Base-by-base conservation (phyloP, 2,329 filamentous ascomycete genomes). In the Claviceps sp. region DNA sequence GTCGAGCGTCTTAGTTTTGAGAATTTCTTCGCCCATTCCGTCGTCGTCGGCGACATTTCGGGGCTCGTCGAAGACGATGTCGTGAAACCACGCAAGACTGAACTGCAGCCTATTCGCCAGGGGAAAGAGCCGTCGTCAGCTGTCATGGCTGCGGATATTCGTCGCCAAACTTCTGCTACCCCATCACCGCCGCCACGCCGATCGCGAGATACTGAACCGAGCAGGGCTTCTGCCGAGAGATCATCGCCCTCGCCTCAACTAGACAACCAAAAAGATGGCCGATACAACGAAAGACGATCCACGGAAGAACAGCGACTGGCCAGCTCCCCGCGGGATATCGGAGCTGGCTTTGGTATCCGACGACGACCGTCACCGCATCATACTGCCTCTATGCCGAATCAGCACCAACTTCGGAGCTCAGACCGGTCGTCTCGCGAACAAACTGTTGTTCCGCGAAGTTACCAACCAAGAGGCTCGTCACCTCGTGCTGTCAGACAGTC, bases 1-100 rank as follows among this genome's bases (percentile, higher is more conserved):
- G 80, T 87, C 5, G 88, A 95, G 65, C 79, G 93, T 53, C 78
- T 95, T 65, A 86, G 81, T 52, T 97, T 96, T 59, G 82, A 88
- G 49, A 81, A 85, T 56, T 93, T 96, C 64, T 97, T 97, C 68
- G 73, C 71, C 16, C 83, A 91, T 62, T 69, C 76, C 34, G 82
- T 93, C 34, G 79, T 95, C 50, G 79, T 78, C 13, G 78, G 77
- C 20, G 78, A 83, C 3, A 96, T 96, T 59, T 88, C 89, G 0
- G 86, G 85, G 5, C 71, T 95, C 34, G 82, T 89, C 6, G 85
- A 83, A 43, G 88, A 95, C 61, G 89, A 95, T 62, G 57, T 82
- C 22, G 77, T 78, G 1, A 70, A 64, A 52, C 62, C 69, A 8
- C 38, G 55, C 14, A 61, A 54, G 20, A 67, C 63, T 50, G 73